phyloP scores from a whole-genome alignment of 208 protist genomes.

The Trypanosoma cruzi region DNA sequence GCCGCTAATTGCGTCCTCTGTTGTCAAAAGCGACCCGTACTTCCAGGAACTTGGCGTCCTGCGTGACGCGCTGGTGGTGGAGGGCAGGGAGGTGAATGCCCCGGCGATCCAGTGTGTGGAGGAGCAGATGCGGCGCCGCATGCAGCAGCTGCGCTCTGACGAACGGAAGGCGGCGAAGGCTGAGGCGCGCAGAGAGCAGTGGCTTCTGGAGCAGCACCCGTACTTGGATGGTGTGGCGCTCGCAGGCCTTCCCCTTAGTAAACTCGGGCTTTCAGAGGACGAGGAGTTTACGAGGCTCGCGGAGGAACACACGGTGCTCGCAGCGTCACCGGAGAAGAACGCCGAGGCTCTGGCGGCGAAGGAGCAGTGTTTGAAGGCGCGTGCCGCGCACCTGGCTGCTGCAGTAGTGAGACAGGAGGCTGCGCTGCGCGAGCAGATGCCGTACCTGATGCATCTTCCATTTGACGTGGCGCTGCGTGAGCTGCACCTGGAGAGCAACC shows the following conservation, averaged over 20 bases:
- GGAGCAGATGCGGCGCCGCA: conserved; percentile 44
- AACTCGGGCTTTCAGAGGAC: no score
- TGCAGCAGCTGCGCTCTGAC: conserved; percentile 43
- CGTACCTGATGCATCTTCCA: conserved; percentile 39
- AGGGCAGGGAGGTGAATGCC: conserved; percentile 38
- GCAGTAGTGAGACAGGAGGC: conserved; percentile 43
- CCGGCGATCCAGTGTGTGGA: conserved; percentile 42
- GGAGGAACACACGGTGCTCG: no score
- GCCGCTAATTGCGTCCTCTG: background rate
- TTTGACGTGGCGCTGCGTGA: no score
- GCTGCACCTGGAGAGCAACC: conserved; percentile 35
- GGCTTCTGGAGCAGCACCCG: no score
- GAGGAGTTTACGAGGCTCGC: no score
- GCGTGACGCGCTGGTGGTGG: conserved; percentile 32
- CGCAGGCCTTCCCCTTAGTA: no score
- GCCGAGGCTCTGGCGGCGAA: no score
- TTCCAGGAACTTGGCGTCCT: conserved; percentile 54
- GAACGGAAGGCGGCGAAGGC: conserved; percentile 18
- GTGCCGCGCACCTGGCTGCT: no score
- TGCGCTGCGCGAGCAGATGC: conserved; percentile 33
- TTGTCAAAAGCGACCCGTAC: conserved; percentile 22
- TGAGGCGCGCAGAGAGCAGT: conserved; percentile 24
- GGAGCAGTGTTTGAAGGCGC: no score
- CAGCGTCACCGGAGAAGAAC: no score
- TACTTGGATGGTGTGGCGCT: no score